Evolutionary conservation across 345 rosid genomes (phyloP).

Genomic region (Pugionium dolabratum): DNA sequence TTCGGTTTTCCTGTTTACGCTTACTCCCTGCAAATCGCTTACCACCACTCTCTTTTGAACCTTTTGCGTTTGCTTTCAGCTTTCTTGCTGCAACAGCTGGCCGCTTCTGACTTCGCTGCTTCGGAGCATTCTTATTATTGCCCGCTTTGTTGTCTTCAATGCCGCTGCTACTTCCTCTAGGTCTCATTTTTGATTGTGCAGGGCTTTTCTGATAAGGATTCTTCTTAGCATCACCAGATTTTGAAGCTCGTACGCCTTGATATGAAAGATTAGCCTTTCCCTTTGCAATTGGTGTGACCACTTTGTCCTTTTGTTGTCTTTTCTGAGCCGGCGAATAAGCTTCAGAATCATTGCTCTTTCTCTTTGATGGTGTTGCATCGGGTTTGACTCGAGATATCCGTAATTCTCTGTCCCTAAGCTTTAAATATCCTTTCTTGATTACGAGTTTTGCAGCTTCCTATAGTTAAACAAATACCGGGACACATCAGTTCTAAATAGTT

Average conservation of each 20-base stretch:
- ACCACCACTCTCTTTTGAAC: conserved; percentile 43
- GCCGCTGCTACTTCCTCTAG: conserved; percentile 38
- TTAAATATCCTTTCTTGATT: conserved; percentile 60
- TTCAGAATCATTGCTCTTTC: conserved; percentile 47
- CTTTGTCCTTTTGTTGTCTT: conserved; percentile 42
- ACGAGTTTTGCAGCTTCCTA: conserved; percentile 82
- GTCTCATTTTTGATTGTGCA: conserved; percentile 40
- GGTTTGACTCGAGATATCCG: conserved; percentile 61
- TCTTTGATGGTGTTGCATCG: conserved; percentile 70
- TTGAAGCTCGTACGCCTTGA: conserved; percentile 83
- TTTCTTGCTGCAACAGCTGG: conserved; percentile 89
- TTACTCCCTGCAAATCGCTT: conserved; percentile 54
- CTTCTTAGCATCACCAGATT: conserved; percentile 61
- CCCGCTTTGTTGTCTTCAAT: conserved; percentile 14
- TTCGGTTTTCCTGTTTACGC: conserved; percentile 66
- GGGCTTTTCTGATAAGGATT: conserved; percentile 39
- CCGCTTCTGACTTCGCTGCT: conserved; percentile 55
- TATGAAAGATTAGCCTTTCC: conserved; percentile 53
- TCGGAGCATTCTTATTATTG: conserved; percentile 43
- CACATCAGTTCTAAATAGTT: conserved; percentile 5
- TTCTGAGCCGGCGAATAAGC: conserved; percentile 50
- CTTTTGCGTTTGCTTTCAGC: conserved; percentile 54
- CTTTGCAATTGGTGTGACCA: conserved; percentile 47
- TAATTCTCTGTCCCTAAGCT: conserved; percentile 75
- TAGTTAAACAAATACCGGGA: neutral